Evolutionary conservation across 768 basidiomycete genomes (phyloP), one percentile per base, ranked within the genome.

Genomic region (Tylopilus rubrobrunneus): DNA sequence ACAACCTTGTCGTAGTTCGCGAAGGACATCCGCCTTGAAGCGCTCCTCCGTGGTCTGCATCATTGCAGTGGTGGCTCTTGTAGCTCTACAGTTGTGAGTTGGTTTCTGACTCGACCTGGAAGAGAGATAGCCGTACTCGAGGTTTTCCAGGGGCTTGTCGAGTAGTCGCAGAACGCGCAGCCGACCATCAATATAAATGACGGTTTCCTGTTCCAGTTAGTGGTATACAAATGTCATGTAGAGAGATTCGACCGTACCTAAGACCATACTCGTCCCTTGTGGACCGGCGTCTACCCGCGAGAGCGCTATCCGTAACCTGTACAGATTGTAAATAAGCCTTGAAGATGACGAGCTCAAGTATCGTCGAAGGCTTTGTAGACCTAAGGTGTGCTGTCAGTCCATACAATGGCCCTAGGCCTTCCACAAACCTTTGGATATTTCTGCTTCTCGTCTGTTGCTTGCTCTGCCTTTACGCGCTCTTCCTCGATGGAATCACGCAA

Each of bases 41-140:
- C 74, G 83, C 36, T 81, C 73, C 56, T 98, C 97, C 90, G 98
- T 97, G 28, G 78, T 76, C 69, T 98, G 97, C 3, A 98, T 96
- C 33, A 91, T 85, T 7, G 78, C 76, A 1, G 94, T 95, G 0
- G 92, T 89, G 4, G 98, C 86, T 23, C 97, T 97, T 0, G 97
- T 98, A 4, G 96, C 92, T 62, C 92, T 94, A 58, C 0, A 42
- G 8, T 31, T 8, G 53, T 37, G 27, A 47, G 17, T 54, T 6
- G 56, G 40, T 17, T 28, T 28, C 12, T 34, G 19, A 17, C 19
- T 51, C 10, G 1, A 42, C 31, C 14, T 21, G 3, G 37, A 39
- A 39, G 44, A 31, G 5, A 47, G 5, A 48, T 19, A 36, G 9
- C 12, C 85, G 71, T 73, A 96, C 89, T 98, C 89, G 49, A 99